Conservation (phyloP, 108 stramenopile species). For the Cyclostephanos invisitatus region DNA sequence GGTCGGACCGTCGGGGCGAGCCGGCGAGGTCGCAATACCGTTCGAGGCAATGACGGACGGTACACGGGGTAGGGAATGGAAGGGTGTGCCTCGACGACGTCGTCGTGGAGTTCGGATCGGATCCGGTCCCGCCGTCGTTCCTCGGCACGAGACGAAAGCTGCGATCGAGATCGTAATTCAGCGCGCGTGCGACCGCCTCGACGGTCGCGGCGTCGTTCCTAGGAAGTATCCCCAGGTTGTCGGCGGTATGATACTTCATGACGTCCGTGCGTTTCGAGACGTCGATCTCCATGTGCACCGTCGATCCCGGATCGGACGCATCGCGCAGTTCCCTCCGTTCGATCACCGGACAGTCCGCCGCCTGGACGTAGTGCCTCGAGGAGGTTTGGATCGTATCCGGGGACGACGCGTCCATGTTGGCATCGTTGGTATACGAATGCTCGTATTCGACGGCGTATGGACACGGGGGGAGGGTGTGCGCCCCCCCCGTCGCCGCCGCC, state of each 20-base stretch:
- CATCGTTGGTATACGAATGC: constrained; percentile 5
- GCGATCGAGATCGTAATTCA: constrained; percentile 63
- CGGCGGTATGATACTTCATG: constrained; percentile 89
- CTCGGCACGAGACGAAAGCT: constrained; percentile 50
- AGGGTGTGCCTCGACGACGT: constrained; percentile 71
- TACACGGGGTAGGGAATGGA: constrained; percentile 93
- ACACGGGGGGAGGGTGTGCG: constrained; percentile 52
- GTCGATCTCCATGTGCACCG: constrained; percentile 94
- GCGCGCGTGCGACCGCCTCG: constrained; percentile 70
- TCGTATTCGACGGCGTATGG: constrained; percentile 63
- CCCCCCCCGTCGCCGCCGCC: constrained; percentile 10
- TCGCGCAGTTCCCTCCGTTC: constrained; percentile 79
- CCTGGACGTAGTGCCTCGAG: constrained; percentile 77
- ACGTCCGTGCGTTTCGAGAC: constrained; percentile 56
- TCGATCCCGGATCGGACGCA: constrained; percentile 76
- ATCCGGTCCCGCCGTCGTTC: background rate
- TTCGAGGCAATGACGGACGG: constrained; percentile 84
- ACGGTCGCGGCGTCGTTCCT: constrained; percentile 70
- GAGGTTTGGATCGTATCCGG: constrained; percentile 65
- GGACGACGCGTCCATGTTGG: constrained; percentile 2
- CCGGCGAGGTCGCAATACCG: constrained; percentile 91
- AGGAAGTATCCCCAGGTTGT: constrained; percentile 94
- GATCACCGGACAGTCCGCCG: constrained; percentile 72
- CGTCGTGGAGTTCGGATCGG: constrained; percentile 18
- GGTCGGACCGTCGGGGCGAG: constrained; percentile 80